Base-by-base conservation (phyloP, 371 early-diverging fungal species). In the Coemansia sp. region DNA sequence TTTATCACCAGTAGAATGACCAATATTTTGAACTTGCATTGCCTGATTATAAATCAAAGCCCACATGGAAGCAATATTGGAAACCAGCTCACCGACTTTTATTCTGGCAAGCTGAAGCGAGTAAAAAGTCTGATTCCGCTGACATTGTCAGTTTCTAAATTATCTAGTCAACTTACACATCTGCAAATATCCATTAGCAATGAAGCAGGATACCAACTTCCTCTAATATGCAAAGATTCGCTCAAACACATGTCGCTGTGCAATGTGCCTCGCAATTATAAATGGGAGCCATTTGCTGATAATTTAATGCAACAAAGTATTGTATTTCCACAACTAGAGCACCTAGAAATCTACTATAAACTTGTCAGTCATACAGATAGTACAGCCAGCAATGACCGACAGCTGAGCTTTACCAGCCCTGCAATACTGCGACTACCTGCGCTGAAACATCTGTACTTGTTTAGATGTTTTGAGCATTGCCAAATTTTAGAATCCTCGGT, bases 81-180 rank as follows among this genome's bases (percentile, higher is more conserved):
- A 2, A 62, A 52, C 40, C 51, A 22, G 14, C 53, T 62, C 7
- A 48, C 31, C 0, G 40, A 52, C 53, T 31, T 31, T 50, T 62
- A 62, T 39, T 40, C 62, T 24, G 21, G 22, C 52, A 18, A 14
- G 11, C 26, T 62, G 10, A 50, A 22, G 1, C 5, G 5, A 18
- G 22, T 62, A 22, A 62, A 52, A 29, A 62, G 62, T n/a, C 27
- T 62, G n/a, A 50, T 37, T 5, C 62, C 62, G 18, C 51, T 62
- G 5, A 8, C 37, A 6, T 21, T 62, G 2, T 11, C 37, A 0
- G 51, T 6, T 2, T n/a, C 34, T 14, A 16, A 21, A 14, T n/a
- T 52, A 13, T 61, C 61, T 1, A n/a, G 4, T 37, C 14, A 62
- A 14, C 50, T 62, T 27, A 62, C 62, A 10, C 40, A 24, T 37